Conservation (phyloP, 1,139 yeast species). For the Blastobotrys apis region DNA sequence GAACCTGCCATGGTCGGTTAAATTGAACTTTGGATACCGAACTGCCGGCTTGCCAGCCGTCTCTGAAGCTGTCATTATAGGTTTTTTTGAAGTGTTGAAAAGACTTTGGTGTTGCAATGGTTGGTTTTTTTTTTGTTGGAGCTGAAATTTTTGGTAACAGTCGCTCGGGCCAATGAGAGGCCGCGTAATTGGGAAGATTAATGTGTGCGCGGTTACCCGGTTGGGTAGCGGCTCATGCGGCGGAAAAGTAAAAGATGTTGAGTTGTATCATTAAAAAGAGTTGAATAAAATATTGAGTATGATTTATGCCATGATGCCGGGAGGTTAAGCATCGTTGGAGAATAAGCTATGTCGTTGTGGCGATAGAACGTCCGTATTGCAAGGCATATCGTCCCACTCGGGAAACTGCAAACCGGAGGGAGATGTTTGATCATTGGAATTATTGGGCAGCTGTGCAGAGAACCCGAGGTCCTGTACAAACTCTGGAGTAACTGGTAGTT, state of each 20-base stretch:
- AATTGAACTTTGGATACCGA: conserved; percentile 17
- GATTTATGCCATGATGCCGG: no score
- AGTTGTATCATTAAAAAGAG: no score
- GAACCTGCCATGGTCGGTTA: conserved; percentile 24
- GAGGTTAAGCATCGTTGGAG: no score
- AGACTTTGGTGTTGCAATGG: neutral
- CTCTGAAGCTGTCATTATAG: conserved; percentile 1
- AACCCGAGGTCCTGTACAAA: no score
- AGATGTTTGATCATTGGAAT: no score
- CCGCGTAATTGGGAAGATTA: neutral
- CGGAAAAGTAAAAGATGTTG: neutral
- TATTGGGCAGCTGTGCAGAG: no score
- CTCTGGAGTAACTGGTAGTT: no score
- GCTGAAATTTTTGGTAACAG: neutral
- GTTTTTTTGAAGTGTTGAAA: neutral
- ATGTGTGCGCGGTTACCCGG: neutral
- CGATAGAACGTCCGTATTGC: no score
- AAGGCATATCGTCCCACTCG: no score
- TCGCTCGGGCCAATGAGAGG: conserved; percentile 3
- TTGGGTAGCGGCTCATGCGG: neutral
- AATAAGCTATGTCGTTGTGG: no score
- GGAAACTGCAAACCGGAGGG: no score
- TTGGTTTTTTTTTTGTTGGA: neutral
- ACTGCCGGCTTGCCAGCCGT: conserved; percentile 10
- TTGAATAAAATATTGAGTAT: no score